A percentile compares a stretch with the other conserved stretches of the same genome.
phyloP scores from a whole-genome alignment of 148 eudicot species.

The Camellia sinensis region DNA sequence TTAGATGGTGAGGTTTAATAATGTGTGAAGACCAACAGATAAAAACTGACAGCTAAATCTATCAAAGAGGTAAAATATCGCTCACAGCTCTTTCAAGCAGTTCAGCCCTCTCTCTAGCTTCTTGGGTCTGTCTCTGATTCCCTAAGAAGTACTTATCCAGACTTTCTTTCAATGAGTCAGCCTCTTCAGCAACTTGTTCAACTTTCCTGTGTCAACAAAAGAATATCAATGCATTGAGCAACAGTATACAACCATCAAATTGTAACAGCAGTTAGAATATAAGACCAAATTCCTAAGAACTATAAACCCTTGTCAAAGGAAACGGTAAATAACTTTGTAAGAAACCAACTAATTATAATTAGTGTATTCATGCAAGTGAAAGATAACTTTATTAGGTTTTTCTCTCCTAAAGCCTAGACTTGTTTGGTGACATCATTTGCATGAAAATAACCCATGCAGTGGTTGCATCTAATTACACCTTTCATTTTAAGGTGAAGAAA shows the following conservation, averaged over 20 bases:
- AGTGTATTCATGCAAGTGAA: background rate
- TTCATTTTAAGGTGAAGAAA: background rate
- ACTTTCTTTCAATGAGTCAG: slow-evolving; percentile 87
- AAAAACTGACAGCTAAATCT: background rate
- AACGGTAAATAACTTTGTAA: background rate
- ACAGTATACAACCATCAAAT: background rate
- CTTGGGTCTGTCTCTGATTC: slow-evolving; percentile 69
- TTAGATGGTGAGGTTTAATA: slow-evolving; percentile 9
- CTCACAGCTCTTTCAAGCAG: slow-evolving; percentile 87
- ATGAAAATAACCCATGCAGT: background rate
- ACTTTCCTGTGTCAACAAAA: slow-evolving; percentile 56
- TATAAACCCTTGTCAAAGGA: too few relatives aligned
- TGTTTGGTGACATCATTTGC: background rate
- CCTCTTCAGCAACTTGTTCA: slow-evolving; percentile 92
- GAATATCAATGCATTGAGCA: background rate
- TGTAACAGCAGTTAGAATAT: background rate
- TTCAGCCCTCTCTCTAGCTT: slow-evolving; percentile 90
- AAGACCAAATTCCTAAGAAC: background rate
- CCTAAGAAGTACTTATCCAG: slow-evolving; percentile 64
- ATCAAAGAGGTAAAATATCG: slow-evolving; percentile 8
- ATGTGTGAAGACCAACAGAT: background rate
- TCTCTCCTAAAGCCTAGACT: background rate
- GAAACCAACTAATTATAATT: background rate
- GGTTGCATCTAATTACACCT: background rate
- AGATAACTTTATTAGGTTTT: background rate